Evolutionary conservation across 1,284 basidiomycete genomes (phyloP), one percentile per base, ranked within the genome.

Genomic region (Ganoderma sinense): DNA sequence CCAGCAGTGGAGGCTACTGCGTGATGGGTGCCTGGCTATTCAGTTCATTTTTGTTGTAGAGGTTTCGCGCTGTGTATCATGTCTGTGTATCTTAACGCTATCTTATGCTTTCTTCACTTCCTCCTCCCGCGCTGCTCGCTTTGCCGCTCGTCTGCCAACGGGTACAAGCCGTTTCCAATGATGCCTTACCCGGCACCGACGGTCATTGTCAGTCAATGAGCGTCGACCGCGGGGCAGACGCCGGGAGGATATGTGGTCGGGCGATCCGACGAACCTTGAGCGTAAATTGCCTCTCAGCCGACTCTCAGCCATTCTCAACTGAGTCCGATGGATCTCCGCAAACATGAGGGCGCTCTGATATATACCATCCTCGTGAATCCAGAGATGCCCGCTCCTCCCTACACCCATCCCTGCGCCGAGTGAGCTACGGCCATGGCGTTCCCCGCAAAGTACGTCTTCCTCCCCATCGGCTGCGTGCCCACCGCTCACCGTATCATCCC

Each of bases 311-410:
- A 61, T 58, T 51, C 53, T 43, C 39, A 33, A 33, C 53, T 33
- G 62, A 71, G 72, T 73, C 72, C 72, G 72, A 73, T 68, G 70
- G 58, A 73, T 70, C 72, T 73, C 72, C 72, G 72, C 72, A 31
- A 58, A 66, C 62, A 65, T 62, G 56, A 53, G 39, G 36, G 66
- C 68, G 65, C 68, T 31, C 56, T 59, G 43, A 69, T 71, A 71
- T 69, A 68, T 64, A 36, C 63, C 36, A 18, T 59, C 31, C 48
- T 41, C 16, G 33, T 13, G 29, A 20, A 58, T 26, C 29, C 11
- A 39, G 51, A 39, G 18, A 51, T 60, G 59, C 31, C 31, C 43
- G 51, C 61, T 64, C 56, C 67, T 55, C 67, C 48, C 62, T 60
- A 40, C 29, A 66, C 66, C 58, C 36, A 18, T 60, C 40, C 40